Percentiles rank a stretch among this genome's conserved stretches.
Conservation (phyloP, 2,329 filamentous ascomycete genomes). For the Colletotrichum falcatum region DNA sequence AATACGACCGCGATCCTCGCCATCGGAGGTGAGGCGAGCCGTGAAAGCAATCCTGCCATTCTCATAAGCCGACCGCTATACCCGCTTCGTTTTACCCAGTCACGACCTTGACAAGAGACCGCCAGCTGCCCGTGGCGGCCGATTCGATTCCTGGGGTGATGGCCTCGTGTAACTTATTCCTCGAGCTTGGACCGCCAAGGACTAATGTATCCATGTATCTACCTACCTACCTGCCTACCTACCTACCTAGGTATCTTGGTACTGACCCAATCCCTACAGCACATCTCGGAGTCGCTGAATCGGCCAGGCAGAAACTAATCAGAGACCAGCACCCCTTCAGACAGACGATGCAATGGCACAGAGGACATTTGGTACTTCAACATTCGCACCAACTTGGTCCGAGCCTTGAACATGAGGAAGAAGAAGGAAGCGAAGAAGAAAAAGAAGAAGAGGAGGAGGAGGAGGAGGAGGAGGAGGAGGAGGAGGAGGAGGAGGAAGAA, state of each 20-base stretch:
- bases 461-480: too few relatives aligned
- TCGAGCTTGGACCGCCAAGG: background rate
- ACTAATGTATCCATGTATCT: background rate
- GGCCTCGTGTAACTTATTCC: background rate
- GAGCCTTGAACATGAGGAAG: too few relatives aligned
- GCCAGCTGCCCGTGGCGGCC: background rate
- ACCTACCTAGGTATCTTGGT: too few relatives aligned
- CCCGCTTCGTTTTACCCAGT: constrained; percentile 2
- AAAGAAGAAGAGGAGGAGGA: too few relatives aligned
- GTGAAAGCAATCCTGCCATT: too few relatives aligned
- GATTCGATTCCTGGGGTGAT: background rate
- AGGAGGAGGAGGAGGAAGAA: too few relatives aligned
- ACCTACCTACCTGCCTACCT: too few relatives aligned
- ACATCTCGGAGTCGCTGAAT: background rate
- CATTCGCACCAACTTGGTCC: constrained; percentile 25
- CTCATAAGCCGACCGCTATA: background rate
- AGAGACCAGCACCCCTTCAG: background rate
- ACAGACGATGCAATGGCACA: too few relatives aligned
- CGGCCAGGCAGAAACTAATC: background rate
- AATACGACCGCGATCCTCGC: constrained; percentile 19
- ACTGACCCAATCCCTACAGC: background rate
- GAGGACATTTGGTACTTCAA: constrained; percentile 22
- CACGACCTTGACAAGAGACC: constrained; percentile 5
- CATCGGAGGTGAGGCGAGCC: too few relatives aligned
- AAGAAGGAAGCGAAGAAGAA: too few relatives aligned